phyloP scores from a whole-genome alignment of 2,329 filamentous ascomycete genomes.

The Aspergillus brasiliensis region DNA sequence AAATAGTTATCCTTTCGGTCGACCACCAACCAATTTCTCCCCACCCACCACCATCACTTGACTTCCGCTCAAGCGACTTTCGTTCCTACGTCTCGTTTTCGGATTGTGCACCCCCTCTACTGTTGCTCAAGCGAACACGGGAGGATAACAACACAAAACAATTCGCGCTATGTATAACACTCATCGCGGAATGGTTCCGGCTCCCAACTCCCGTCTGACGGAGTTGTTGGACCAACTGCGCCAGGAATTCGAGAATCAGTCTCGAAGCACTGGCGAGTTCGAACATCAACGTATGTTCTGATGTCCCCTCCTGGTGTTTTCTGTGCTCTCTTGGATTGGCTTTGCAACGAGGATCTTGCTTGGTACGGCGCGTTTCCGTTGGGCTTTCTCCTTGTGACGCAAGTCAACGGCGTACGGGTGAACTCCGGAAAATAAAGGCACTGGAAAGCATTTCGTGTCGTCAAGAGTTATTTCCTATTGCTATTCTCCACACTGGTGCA shows the following conservation, averaged over 20 bases:
- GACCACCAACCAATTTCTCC: not conserved
- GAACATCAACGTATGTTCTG: constrained; percentile 84
- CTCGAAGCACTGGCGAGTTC: constrained; percentile 79
- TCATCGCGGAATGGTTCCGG: constrained; percentile 77
- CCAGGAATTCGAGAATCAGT: constrained; percentile 84
- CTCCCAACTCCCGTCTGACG: constrained; percentile 73
- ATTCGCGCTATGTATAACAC: constrained; percentile 74
- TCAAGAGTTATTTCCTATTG: not conserved
- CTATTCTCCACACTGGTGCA: not conserved
- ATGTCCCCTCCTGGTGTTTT: not conserved
- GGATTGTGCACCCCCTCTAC: not conserved
- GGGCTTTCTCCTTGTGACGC: not conserved
- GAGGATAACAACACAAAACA: constrained; percentile 4
- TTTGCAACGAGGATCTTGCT: not conserved
- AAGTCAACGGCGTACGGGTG: not conserved
- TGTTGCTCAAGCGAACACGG: not conserved
- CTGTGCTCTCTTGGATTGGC: not conserved
- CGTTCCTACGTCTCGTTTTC: not conserved
- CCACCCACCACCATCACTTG: not conserved
- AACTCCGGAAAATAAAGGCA: not conserved
- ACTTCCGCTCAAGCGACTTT: not conserved
- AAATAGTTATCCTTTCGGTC: not conserved
- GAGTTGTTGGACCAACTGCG: constrained; percentile 92
- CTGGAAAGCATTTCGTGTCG: not conserved
- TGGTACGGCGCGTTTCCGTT: not conserved